Conservation (phyloP, 768 basidiomycete genomes). For the Terana coerulea region DNA sequence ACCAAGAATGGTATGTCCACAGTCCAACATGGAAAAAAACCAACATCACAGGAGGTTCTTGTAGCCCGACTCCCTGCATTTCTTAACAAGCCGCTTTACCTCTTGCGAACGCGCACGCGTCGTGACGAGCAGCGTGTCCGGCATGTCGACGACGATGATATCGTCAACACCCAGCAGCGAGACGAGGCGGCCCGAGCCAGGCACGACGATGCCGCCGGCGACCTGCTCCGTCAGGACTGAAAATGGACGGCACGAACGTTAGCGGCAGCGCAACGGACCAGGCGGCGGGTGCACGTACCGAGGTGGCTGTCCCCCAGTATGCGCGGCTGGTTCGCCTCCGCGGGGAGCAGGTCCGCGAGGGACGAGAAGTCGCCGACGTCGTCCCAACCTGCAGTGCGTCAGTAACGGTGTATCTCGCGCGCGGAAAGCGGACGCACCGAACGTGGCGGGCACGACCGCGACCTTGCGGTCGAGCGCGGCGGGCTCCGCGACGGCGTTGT, state of each 20-base stretch:
- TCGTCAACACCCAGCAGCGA: constrained; percentile 85
- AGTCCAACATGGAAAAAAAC: no score
- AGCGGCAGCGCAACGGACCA: background rate
- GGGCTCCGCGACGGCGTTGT: constrained; percentile 86
- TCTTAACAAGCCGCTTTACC: constrained; percentile 84
- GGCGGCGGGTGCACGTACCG: constrained; percentile 42
- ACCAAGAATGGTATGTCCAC: no score
- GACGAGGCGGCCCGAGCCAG: constrained; percentile 79
- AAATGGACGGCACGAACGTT: constrained; percentile 11
- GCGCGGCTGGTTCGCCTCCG: constrained; percentile 81
- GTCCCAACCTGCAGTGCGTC: constrained; percentile 67
- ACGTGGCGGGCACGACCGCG: constrained; percentile 86
- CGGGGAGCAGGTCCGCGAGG: constrained; percentile 78
- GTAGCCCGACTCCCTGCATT: constrained; percentile 73
- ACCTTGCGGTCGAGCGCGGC: constrained; percentile 75
- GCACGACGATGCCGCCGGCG: constrained; percentile 87
- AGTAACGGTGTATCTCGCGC: background rate
- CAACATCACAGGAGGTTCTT: constrained; percentile 59
- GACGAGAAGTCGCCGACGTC: constrained; percentile 92
- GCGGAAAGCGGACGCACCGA: constrained; percentile 53
- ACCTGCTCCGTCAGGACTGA: constrained; percentile 85
- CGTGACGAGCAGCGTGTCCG: constrained; percentile 83
- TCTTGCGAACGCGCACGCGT: constrained; percentile 87
- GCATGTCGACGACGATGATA: constrained; percentile 88
- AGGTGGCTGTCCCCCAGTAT: constrained; percentile 72